Conservation (phyloP, 2,329 filamentous ascomycete genomes). For the Lasiodiplodia sp. region DNA sequence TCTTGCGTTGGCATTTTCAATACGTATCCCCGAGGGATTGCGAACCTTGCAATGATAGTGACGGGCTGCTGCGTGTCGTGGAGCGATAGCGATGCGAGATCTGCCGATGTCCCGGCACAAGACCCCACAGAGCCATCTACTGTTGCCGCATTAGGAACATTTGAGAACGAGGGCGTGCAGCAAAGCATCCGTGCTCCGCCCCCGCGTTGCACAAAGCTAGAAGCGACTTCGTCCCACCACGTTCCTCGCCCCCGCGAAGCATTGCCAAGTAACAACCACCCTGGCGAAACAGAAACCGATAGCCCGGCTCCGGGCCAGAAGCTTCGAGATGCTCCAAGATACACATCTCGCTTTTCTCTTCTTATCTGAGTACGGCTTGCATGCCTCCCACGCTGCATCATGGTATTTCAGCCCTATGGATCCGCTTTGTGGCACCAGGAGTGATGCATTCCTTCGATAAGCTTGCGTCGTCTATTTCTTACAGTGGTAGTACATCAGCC, state of each 20-base stretch:
- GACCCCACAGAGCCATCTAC: background rate
- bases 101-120: background rate
- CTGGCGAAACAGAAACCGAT: background rate
- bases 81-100: background rate
- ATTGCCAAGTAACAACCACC: background rate
- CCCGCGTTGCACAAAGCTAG: background rate
- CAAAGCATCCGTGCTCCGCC: background rate
- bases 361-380: background rate
- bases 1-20: background rate
- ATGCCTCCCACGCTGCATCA: background rate
- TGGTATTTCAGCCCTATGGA: background rate
- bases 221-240: background rate
- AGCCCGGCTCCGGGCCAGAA: slow-evolving; percentile 11
- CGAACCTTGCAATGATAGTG: background rate
- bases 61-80: background rate
- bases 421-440: background rate
- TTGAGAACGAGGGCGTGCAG: background rate
- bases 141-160: background rate
- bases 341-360: background rate
- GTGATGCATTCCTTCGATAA: slow-evolving; percentile 11
- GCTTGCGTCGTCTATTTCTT: background rate
- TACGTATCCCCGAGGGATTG: background rate
- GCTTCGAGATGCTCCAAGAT: background rate
- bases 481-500: slow-evolving; percentile 23
- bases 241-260: no score